phyloP scores from a whole-genome alignment of 495 filamentous ascomycete species.

The Podospora australis region DNA sequence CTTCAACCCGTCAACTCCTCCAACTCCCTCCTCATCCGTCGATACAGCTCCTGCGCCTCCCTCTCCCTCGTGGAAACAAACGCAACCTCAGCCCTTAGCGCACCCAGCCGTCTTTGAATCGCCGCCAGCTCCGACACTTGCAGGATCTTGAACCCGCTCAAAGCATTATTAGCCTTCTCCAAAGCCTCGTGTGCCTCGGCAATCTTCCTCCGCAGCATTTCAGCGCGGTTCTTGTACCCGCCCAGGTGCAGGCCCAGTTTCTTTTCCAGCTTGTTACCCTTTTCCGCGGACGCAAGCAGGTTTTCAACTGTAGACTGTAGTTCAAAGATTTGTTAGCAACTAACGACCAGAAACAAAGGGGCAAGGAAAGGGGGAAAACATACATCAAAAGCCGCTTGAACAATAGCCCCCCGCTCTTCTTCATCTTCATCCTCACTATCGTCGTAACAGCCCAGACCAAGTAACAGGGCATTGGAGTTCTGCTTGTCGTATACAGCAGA shows the following conservation, averaged over 20 bases:
- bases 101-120: slow-evolving; percentile 63
- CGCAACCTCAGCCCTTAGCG: slow-evolving; percentile 71
- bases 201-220: slow-evolving; percentile 73
- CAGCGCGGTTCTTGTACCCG: slow-evolving; percentile 83
- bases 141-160: slow-evolving; percentile 70
- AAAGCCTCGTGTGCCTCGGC: slow-evolving; percentile 71
- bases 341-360: background rate
- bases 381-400: slow-evolving; percentile 62
- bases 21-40: slow-evolving; percentile 68
- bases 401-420: slow-evolving; percentile 52
- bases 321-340: slow-evolving; percentile 32
- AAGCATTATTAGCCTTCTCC: slow-evolving; percentile 60
- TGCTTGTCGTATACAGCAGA: slow-evolving; percentile 60
- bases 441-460: slow-evolving; percentile 71
- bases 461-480: slow-evolving; percentile 53
- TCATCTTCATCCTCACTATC: slow-evolving; percentile 57
- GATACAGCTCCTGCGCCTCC: slow-evolving; percentile 84
- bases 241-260: slow-evolving; percentile 83
- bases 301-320: slow-evolving; percentile 62
- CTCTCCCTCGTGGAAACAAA: slow-evolving; percentile 78
- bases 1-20: slow-evolving; percentile 56
- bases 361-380: slow-evolving; percentile 18
- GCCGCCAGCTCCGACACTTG: slow-evolving; percentile 73
- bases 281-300: slow-evolving; percentile 64
- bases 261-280: slow-evolving; percentile 83